phyloP scores from a whole-genome alignment of 2,329 filamentous ascomycete species.

The Arthrobotrys sinensis region DNA sequence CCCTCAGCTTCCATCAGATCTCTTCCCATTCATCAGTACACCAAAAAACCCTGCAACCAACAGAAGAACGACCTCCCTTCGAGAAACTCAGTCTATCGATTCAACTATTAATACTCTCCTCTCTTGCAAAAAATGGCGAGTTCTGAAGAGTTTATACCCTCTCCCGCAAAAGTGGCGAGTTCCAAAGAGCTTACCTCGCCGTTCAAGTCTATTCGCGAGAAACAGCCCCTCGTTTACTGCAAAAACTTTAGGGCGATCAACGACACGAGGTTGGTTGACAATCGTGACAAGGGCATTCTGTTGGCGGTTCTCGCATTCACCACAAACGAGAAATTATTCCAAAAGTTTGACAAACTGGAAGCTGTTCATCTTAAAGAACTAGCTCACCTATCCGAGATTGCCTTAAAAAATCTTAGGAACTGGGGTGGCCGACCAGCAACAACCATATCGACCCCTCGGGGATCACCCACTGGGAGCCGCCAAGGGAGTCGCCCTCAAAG shows the following conservation, averaged over 20 bases:
- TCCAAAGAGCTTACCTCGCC: constrained; percentile 3
- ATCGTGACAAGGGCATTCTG: background rate
- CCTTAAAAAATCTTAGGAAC: constrained; percentile 29
- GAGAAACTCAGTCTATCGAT: too few species aligned
- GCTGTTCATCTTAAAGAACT: constrained; percentile 17
- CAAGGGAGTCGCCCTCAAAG: too few species aligned
- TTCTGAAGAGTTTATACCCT: too few species aligned
- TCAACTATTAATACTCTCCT: too few species aligned
- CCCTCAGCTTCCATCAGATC: too few species aligned
- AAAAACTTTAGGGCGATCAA: constrained; percentile 4
- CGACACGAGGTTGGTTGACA: background rate
- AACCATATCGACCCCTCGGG: background rate
- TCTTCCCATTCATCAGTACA: too few species aligned
- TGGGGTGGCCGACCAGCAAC: constrained; percentile 18
- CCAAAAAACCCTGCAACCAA: too few species aligned
- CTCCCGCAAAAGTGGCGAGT: constrained; percentile 18
- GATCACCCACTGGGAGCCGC: constrained; percentile 20
- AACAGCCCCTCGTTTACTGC: constrained; percentile 1
- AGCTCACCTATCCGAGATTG: constrained; percentile 26
- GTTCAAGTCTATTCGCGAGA: constrained; percentile 24
- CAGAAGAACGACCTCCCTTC: too few species aligned
- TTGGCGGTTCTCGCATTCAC: constrained; percentile 24
- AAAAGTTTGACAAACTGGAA: constrained; percentile 18
- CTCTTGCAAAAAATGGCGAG: too few species aligned
- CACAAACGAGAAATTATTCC: constrained; percentile 31